Percentiles rank a stretch among this genome's conserved stretches.
Evolutionary conservation across 164 flowering plant species (phyloP).

Genomic region (Euptelea pleiosperma): DNA sequence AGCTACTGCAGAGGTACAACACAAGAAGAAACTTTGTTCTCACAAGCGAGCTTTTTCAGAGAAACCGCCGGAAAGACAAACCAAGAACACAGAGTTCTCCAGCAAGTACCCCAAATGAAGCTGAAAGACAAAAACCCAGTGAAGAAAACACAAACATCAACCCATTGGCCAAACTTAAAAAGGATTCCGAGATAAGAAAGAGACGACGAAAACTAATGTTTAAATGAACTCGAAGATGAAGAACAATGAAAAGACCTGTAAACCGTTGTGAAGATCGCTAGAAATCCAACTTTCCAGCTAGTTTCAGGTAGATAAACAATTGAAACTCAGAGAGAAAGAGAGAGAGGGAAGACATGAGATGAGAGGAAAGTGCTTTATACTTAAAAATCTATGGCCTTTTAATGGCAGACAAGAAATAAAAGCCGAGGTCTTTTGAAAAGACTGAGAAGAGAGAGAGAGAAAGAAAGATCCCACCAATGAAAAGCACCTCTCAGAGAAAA

Average conservation of each 20-base stretch:
- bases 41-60: no score
- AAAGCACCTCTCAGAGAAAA: no score
- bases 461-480: no score
- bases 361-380: neutral
- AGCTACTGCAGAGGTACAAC: no score
- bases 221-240: neutral
- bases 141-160: neutral
- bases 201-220: neutral
- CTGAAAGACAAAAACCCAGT: neutral
- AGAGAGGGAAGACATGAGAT: neutral
- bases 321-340: constrained; percentile 6
- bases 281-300: no score
- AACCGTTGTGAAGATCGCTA: no score
- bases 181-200: neutral
- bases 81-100: no score
- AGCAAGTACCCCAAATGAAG: no score
- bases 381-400: constrained; percentile 21
- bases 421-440: no score
- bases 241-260: neutral
- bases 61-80: no score
- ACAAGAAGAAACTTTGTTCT: no score
- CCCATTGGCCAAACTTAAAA: constrained; percentile 7
- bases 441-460: no score
- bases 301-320: neutral
- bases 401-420: constrained; percentile 38